Evolutionary conservation across 2,329 filamentous ascomycete genomes (phyloP), one percentile per base, ranked within the genome.

Genomic region (Pseudogymnoascus sp.): DNA sequence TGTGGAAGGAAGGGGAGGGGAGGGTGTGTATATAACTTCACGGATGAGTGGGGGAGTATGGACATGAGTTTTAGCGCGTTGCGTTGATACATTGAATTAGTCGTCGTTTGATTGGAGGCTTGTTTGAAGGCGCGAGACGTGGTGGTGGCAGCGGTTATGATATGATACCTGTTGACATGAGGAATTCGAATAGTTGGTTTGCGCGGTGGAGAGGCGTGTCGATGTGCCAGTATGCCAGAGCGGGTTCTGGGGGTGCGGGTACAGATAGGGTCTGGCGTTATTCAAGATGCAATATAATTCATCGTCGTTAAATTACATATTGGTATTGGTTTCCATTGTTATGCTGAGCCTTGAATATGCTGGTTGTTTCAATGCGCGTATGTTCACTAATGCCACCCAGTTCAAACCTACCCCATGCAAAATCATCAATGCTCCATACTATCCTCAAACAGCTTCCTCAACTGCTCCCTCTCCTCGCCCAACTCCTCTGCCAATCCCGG

Each of bases 401-500:
- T 19, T 5, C 3, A 23, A 6, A 12, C 19, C 11, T 11, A 6
- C 8, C 2, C 23, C 45, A 31, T 31, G n/a, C 8, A 31, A 52
- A 33, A 1, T 26, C 38, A 35, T 61, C 75, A 84, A 72, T 81
- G 82, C 63, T 78, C 77, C 77, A 85, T 73, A 29, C 81, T 78
- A 68, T 81, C 75, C 69, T 92, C 89, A 74, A 93, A 90, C 66
- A 94, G 72, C 10, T 72, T 74, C 65, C 85, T 81, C 69, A 94
- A 74, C 75, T 92, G 87, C 62, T 90, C 88, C 73, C 82, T 85
- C 74, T 93, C 89, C 58, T 80, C 78, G 69, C 87, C 80, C 55
- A 90, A 74, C 71, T 92, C 88, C 67, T 81, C 83, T 39, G 83
- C 85, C 69, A 99, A 74, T 26, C 84, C 92, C 0, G 94, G 95